phyloP scores from a whole-genome alignment of 306 rosid species.

The Sicyos edulis region DNA sequence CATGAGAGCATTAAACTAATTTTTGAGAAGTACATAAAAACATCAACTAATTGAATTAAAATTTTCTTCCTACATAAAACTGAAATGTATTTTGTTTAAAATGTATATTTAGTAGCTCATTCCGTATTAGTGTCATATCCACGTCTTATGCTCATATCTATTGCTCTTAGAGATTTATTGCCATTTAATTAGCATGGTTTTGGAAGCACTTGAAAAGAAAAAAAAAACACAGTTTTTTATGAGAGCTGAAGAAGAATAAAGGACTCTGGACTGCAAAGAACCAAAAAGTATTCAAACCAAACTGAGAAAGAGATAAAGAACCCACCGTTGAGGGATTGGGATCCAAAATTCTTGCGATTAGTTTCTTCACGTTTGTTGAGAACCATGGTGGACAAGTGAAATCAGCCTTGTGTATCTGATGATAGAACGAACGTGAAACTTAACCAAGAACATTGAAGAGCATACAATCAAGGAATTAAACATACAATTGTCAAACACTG shows the following conservation, averaged over 20 bases:
- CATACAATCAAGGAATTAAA: neutral
- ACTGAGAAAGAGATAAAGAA: conserved; percentile 19
- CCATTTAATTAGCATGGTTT: too few relatives aligned
- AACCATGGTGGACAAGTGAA: conserved; percentile 86
- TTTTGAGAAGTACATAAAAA: neutral
- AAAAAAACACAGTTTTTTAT: too few relatives aligned
- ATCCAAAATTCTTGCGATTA: conserved; percentile 81
- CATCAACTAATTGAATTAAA: neutral
- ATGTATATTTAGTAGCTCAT: neutral
- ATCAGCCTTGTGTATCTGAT: conserved; percentile 90
- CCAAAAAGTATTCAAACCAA: neutral
- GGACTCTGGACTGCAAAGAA: neutral
- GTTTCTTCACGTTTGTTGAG: conserved; percentile 79
- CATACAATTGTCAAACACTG: neutral
- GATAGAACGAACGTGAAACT: conserved; percentile 3
- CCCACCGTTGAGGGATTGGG: conserved; percentile 79
- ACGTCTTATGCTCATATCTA: neutral
- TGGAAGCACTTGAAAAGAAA: neutral
- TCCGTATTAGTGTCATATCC: neutral
- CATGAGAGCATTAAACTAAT: neutral
- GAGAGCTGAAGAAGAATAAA: too few relatives aligned
- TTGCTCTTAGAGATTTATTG: neutral
- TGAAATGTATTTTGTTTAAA: neutral
- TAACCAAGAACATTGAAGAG: neutral
- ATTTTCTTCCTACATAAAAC: neutral